phyloP scores from a whole-genome alignment of 2,329 filamentous ascomycete species.

The Penicillium brasilianum region DNA sequence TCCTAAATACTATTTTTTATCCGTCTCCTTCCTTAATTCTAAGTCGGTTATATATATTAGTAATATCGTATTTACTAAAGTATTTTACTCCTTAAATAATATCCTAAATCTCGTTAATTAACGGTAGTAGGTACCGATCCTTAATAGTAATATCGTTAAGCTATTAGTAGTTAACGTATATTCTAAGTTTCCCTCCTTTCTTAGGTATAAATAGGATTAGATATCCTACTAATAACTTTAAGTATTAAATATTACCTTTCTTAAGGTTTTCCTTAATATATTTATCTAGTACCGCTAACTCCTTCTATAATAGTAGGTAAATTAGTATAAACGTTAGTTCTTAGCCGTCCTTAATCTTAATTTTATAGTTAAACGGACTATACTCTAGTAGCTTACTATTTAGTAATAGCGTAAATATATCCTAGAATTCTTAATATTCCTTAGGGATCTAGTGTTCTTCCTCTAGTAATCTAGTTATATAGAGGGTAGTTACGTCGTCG shows the following conservation, averaged over 20 bases:
- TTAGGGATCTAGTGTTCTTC: no score
- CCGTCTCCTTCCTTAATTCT: slow-evolving; percentile 4
- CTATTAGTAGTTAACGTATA: slow-evolving; percentile 11
- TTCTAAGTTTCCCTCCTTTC: slow-evolving; percentile 6
- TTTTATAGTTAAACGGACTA: no score
- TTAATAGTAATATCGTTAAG: slow-evolving; percentile 15
- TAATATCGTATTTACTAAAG: slow-evolving; percentile 11
- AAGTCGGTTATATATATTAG: slow-evolving; percentile 10
- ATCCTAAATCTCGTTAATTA: slow-evolving; percentile 14
- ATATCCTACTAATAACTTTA: slow-evolving; percentile 7
- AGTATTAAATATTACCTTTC: slow-evolving; percentile 11
- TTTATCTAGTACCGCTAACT: no score
- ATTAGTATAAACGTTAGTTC: no score
- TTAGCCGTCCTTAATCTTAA: no score
- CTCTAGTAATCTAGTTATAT: no score
- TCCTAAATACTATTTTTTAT: background rate
- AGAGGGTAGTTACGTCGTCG: no score
- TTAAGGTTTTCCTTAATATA: slow-evolving; percentile 14
- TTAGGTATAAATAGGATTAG: slow-evolving; percentile 14
- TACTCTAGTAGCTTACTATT: no score
- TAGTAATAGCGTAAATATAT: no score
- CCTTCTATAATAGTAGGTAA: no score
- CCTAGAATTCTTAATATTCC: no score
- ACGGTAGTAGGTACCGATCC: slow-evolving; percentile 4
- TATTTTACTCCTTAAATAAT: slow-evolving; percentile 1